phyloP scores from a whole-genome alignment of 208 protist species.

The Wallacemonas rigidus region DNA sequence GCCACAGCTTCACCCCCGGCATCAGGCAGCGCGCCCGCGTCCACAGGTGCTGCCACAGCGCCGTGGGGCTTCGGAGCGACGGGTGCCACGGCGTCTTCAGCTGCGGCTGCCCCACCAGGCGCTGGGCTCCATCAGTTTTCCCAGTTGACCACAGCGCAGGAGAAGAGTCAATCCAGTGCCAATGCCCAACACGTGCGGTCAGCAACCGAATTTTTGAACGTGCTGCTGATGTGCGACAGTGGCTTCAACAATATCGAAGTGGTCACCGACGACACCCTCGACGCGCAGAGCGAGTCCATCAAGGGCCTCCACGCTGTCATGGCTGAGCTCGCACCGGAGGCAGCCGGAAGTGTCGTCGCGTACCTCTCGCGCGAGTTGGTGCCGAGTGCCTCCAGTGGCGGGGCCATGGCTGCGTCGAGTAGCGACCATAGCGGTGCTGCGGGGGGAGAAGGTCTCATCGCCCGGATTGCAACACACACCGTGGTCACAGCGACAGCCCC shows the following conservation, averaged over 20 bases:
- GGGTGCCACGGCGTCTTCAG: slow-evolving; percentile 2
- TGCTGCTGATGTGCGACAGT: slow-evolving; percentile 54
- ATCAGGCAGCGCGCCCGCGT: too few relatives aligned
- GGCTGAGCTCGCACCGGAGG: slow-evolving; percentile 30
- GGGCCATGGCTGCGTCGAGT: slow-evolving; percentile 3
- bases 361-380: slow-evolving; percentile 47
- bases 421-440: neutral
- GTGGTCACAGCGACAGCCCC: slow-evolving; percentile 4
- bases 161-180: slow-evolving; percentile 1
- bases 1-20: neutral
- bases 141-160: neutral
- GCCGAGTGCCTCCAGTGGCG: neutral
- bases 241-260: slow-evolving; percentile 43
- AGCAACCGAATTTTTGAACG: slow-evolving; percentile 30
- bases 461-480: slow-evolving; percentile 2
- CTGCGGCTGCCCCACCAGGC: slow-evolving; percentile 11
- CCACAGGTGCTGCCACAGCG: too few relatives aligned
- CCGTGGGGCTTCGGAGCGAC: neutral
- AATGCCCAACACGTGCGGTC: slow-evolving; percentile 19
- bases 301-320: slow-evolving; percentile 35
- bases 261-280: neutral
- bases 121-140: slow-evolving; percentile 6
- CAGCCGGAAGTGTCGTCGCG: slow-evolving; percentile 48
- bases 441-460: slow-evolving; percentile 1
- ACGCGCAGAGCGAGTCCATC: slow-evolving; percentile 28